phyloP scores from a whole-genome alignment of 2,329 filamentous ascomycete genomes.

The Aureobasidium sp. region DNA sequence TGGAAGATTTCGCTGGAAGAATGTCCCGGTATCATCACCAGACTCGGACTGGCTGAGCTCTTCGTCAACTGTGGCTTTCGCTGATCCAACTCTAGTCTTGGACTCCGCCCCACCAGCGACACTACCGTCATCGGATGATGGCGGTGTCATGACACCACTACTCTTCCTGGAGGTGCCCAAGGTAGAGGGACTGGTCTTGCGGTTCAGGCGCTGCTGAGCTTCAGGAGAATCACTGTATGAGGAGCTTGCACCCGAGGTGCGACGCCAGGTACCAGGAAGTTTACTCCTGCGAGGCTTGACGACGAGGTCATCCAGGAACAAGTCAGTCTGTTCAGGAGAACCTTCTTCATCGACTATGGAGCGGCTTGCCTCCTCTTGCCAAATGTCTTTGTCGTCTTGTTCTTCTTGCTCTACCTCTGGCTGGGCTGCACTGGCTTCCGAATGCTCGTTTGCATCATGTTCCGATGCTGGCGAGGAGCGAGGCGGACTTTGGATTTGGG shows the following conservation, averaged over 20 bases:
- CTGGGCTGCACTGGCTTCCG: background rate
- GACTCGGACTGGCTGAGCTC: background rate
- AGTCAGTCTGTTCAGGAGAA: constrained; percentile 13
- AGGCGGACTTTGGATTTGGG: background rate
- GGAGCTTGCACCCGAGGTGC: constrained; percentile 31
- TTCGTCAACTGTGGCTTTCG: background rate
- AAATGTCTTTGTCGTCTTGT: constrained; percentile 31
- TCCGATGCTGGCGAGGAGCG: background rate
- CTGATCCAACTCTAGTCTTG: background rate
- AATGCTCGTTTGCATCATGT: background rate
- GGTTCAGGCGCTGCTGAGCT: constrained; percentile 9
- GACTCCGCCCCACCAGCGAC: background rate
- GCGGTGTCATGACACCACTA: constrained; percentile 27
- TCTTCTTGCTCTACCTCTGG: constrained; percentile 20
- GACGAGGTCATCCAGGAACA: constrained; percentile 22
- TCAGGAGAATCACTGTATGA: constrained; percentile 32
- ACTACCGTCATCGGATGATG: constrained; percentile 24
- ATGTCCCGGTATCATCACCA: constrained; percentile 23
- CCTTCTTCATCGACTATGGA: constrained; percentile 19
- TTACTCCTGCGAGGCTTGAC: constrained; percentile 31
- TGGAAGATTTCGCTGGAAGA: constrained; percentile 24
- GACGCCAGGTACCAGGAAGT: constrained; percentile 35
- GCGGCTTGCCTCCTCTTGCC: constrained; percentile 41
- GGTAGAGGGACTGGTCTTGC: constrained; percentile 14
- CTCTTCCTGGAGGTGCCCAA: constrained; percentile 8